Percentiles rank a stretch among this genome's conserved stretches.
phyloP scores from a whole-genome alignment of 495 filamentous ascomycete species.

The Annulohypoxylon nitens region DNA sequence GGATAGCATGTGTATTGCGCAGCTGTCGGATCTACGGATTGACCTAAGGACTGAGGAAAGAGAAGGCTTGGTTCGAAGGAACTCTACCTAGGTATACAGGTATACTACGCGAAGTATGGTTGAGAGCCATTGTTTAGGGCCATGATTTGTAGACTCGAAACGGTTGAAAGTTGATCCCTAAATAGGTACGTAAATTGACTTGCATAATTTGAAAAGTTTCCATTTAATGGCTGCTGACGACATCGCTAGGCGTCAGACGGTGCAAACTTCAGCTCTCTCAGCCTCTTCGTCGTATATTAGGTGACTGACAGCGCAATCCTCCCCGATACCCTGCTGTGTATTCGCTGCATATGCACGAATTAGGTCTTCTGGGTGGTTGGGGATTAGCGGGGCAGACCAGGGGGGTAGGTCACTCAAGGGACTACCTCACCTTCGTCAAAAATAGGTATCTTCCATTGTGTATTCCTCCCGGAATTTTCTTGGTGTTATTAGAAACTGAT shows the following conservation, averaged over 20 bases:
- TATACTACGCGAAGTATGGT: background rate
- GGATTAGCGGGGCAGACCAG: background rate
- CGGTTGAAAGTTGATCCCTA: background rate
- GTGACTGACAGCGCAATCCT: background rate
- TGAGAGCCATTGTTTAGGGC: slow-evolving; percentile 1
- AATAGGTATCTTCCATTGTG: background rate
- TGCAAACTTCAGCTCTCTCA: background rate
- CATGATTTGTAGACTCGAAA: background rate
- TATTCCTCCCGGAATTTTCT: background rate
- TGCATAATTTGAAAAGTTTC: background rate
- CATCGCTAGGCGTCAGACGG: background rate
- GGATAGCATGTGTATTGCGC: too few species aligned
- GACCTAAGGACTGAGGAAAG: too few species aligned
- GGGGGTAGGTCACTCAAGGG: background rate
- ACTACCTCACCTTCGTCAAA: background rate
- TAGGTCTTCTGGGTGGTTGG: background rate
- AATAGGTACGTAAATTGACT: background rate
- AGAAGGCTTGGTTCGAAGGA: too few species aligned
- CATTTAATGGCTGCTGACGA: background rate
- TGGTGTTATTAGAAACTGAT: background rate
- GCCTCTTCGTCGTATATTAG: background rate
- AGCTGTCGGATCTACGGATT: too few species aligned
- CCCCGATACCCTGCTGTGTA: background rate
- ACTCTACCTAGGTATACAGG: background rate
- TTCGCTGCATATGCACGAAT: background rate